Conservation (phyloP, 2,329 filamentous ascomycete species). For the Karstenula rhodostoma region DNA sequence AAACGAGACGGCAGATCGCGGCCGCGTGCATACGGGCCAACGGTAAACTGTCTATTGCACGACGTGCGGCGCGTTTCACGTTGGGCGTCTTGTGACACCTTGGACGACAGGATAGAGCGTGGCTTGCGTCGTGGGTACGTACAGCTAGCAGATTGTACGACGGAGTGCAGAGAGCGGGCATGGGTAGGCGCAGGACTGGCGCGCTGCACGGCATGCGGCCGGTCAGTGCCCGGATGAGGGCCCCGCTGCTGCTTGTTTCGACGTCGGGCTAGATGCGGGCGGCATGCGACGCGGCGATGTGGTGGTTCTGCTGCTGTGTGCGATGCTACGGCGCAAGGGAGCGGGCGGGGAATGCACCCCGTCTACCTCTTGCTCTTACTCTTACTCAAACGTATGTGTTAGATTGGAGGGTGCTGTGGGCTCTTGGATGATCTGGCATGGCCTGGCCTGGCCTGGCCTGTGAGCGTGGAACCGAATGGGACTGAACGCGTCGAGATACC, state of each 20-base stretch:
- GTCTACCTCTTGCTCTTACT: not conserved
- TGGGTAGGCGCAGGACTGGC: conserved; percentile 26
- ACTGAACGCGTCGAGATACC: not conserved
- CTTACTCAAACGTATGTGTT: not conserved
- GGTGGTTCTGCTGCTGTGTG: not conserved
- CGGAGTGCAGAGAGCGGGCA: conserved; percentile 23
- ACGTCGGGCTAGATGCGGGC: conserved; percentile 12
- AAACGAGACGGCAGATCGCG: conserved; percentile 17
- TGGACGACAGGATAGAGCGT: conserved; percentile 29
- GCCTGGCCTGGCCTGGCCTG: conserved; percentile 13
- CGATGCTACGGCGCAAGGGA: not conserved
- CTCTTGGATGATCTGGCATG: conserved; percentile 21
- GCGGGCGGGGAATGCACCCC: not conserved
- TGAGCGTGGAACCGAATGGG: not conserved
- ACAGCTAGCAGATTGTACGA: conserved; percentile 17
- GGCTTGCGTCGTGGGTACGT: conserved; percentile 26
- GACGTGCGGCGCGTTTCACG: conserved; percentile 28
- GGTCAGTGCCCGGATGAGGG: not conserved
- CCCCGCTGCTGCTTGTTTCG: conserved; percentile 12
- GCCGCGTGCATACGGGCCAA: conserved; percentile 16
- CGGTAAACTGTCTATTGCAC: conserved; percentile 30
- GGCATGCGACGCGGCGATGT: not conserved
- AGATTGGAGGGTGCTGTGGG: conserved; percentile 2
- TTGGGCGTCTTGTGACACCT: conserved; percentile 38
- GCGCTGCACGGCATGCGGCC: not conserved